phyloP scores from a whole-genome alignment of 768 basidiomycete genomes.

The Amanita rubescens region DNA sequence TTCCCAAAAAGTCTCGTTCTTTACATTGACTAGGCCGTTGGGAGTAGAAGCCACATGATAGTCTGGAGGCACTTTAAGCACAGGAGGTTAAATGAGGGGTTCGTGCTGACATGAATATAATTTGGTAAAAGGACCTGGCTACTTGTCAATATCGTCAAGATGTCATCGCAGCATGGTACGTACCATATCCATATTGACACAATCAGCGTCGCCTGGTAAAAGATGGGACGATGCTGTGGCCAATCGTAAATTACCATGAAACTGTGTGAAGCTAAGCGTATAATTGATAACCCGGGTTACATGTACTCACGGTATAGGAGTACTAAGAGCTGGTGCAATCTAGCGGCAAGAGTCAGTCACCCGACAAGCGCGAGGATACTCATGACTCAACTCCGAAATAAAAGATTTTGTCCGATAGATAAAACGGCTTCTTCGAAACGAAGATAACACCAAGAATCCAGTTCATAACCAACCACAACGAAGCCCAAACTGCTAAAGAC shows the following conservation, averaged over 20 bases:
- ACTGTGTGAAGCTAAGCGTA: slow-evolving; percentile 15
- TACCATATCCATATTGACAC: slow-evolving; percentile 62
- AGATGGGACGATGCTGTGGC: slow-evolving; percentile 49
- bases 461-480: slow-evolving; percentile 57
- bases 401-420: slow-evolving; percentile 51
- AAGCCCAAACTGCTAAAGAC: slow-evolving; percentile 55
- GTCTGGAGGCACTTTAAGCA: slow-evolving; percentile 17
- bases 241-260: slow-evolving; percentile 65
- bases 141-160: too few species aligned
- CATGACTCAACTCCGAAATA: slow-evolving; percentile 38
- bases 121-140: slow-evolving; percentile 50
- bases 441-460: slow-evolving; percentile 60
- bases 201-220: slow-evolving; percentile 57
- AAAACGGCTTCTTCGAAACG: slow-evolving; percentile 33
- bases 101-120: slow-evolving; percentile 41
- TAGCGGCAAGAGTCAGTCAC: slow-evolving; percentile 11
- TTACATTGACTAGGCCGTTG: slow-evolving; percentile 24
- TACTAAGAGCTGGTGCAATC: slow-evolving; percentile 51
- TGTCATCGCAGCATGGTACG: too few species aligned
- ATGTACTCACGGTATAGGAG: slow-evolving; percentile 46
- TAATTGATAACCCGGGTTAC: not conserved
- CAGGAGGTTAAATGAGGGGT: not conserved
- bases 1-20: slow-evolving; percentile 37
- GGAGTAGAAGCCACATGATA: slow-evolving; percentile 35
- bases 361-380: not conserved